phyloP scores from a whole-genome alignment of 768 basidiomycete genomes.

The Trichaptum fuscoviolaceum region DNA sequence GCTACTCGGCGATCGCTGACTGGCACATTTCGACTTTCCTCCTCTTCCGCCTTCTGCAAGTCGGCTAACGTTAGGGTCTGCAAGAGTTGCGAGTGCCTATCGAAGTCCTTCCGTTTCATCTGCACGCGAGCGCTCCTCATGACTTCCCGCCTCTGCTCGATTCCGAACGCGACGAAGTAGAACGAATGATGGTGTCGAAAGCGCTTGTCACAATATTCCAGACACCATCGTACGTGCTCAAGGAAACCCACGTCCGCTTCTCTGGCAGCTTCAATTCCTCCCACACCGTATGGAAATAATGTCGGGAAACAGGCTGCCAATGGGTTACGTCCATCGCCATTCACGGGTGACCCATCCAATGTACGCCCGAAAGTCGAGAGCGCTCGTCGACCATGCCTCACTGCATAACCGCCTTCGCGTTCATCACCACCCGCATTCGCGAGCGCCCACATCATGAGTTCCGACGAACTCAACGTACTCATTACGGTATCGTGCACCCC shows the following conservation, averaged over 20 bases:
- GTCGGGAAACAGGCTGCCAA: slow-evolving; percentile 20
- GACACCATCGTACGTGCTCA: slow-evolving; percentile 22
- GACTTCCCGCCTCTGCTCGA: slow-evolving; percentile 32
- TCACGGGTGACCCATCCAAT: slow-evolving; percentile 16
- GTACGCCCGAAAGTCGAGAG: slow-evolving; percentile 20
- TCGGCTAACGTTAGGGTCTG: too few relatives aligned
- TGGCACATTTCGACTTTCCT: not conserved
- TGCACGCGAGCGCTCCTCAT: slow-evolving; percentile 13
- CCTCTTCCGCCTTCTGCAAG: not conserved
- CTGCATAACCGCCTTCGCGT: slow-evolving; percentile 21
- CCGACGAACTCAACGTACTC: slow-evolving; percentile 13
- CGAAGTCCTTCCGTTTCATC: not conserved
- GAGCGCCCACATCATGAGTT: slow-evolving; percentile 26
- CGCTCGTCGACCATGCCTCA: slow-evolving; percentile 16
- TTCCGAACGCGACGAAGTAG: slow-evolving; percentile 33
- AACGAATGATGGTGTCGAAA: slow-evolving; percentile 36
- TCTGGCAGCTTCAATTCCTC: slow-evolving; percentile 24
- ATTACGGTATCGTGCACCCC: slow-evolving; percentile 26
- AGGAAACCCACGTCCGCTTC: not conserved
- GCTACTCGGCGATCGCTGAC: not conserved
- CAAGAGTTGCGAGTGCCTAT: not conserved
- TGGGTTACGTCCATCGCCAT: slow-evolving; percentile 3
- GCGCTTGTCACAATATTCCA: slow-evolving; percentile 36
- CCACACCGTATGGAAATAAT: slow-evolving; percentile 32
- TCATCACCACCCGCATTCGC: slow-evolving; percentile 17